Percentiles rank a stretch among this genome's conserved stretches.
Conservation (phyloP, 768 basidiomycete genomes). For the Lentinula sp. region DNA sequence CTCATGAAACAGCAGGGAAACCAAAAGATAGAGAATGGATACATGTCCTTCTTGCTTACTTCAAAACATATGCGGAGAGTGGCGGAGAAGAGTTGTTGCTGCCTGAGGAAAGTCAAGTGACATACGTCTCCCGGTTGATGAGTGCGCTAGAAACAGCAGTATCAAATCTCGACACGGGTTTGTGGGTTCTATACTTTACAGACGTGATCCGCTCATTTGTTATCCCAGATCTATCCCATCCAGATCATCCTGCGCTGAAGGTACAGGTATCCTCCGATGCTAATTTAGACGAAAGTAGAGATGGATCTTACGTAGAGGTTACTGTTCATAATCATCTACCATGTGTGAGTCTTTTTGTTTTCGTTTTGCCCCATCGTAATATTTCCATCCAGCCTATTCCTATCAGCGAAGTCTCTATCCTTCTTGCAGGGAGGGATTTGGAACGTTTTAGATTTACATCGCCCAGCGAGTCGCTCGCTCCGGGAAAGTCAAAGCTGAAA, state of each 20-base stretch:
- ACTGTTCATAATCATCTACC: conserved; percentile 63
- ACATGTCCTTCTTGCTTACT: conserved; percentile 67
- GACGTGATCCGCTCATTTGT: conserved; percentile 2
- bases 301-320: conserved; percentile 59
- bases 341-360: conserved; percentile 49
- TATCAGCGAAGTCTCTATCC: conserved; percentile 56
- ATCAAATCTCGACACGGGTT: conserved; percentile 50
- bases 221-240: conserved; percentile 52
- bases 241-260: conserved; percentile 65
- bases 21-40: conserved; percentile 75
- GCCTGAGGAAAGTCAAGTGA: conserved; percentile 41
- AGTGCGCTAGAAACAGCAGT: conserved; percentile 42
- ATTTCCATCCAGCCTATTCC: conserved; percentile 42
- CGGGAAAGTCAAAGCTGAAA: conserved; percentile 53
- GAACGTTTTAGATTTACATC: conserved; percentile 55
- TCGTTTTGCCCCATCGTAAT: neutral
- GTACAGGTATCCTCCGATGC: conserved; percentile 44
- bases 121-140: conserved; percentile 49
- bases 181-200: conserved; percentile 7
- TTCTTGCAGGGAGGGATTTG: conserved; percentile 56
- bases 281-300: conserved; percentile 48
- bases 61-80: conserved; percentile 62
- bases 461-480: conserved; percentile 33
- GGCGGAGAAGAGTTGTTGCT: conserved; percentile 46
- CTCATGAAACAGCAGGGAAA: conserved; percentile 51